A percentile compares a stretch with the other conserved stretches of the same genome.
Evolutionary conservation across 2,329 filamentous ascomycete genomes (phyloP).

Genomic region (Claviceps maximensis): DNA sequence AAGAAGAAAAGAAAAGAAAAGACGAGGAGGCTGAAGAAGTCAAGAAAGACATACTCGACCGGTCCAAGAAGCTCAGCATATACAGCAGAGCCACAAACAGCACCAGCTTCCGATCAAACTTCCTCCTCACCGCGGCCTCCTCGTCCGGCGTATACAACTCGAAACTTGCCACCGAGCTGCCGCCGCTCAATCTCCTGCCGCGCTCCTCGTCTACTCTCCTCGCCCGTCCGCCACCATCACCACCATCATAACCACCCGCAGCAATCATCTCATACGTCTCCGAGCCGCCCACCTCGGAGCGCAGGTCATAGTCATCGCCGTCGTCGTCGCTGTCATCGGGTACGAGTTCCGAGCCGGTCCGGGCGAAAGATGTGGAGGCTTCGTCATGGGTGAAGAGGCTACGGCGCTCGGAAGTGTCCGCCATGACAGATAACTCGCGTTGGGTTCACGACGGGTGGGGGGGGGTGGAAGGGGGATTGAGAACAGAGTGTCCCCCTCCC

Average conservation of each 20-base stretch:
- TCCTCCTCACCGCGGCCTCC: constrained; percentile 55
- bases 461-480: no score
- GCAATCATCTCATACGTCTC: constrained; percentile 24
- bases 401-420: not conserved
- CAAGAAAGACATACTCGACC: constrained; percentile 52
- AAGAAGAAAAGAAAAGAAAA: not conserved
- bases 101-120: constrained; percentile 67
- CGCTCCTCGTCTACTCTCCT: constrained; percentile 4
- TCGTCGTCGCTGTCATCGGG: constrained; percentile 22
- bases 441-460: not conserved
- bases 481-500: no score
- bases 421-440: constrained; percentile 3
- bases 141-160: constrained; percentile 49
- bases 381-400: constrained; percentile 13
- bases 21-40: not conserved
- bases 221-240: not conserved
- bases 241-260: not conserved
- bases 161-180: constrained; percentile 23
- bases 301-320: constrained; percentile 17
- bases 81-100: constrained; percentile 73
- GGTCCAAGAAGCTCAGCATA: constrained; percentile 72
- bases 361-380: constrained; percentile 24
- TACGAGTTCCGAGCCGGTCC: constrained; percentile 24
- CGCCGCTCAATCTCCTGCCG: constrained; percentile 10
- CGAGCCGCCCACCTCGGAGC: constrained; percentile 16